Conservation (phyloP, 1,139 yeast genomes). For the Meyerozyma guilliermondii region DNA sequence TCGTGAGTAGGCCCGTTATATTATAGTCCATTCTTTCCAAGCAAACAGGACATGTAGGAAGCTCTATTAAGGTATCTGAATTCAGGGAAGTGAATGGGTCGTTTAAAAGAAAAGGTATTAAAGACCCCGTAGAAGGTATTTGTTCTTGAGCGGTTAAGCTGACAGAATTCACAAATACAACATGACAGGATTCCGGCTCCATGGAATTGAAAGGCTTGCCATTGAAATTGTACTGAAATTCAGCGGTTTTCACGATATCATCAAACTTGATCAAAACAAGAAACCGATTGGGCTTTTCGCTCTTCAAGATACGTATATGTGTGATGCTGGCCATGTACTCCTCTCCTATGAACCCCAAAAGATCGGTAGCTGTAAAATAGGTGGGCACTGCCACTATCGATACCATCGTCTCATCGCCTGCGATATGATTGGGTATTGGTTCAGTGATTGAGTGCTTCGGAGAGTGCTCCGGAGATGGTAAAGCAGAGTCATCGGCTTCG, state of each 20-base stretch:
- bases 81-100: slow-evolving; percentile 60
- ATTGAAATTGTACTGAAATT: slow-evolving; percentile 62
- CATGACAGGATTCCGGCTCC: slow-evolving; percentile 88
- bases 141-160: slow-evolving; percentile 23
- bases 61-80: slow-evolving; percentile 41
- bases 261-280: slow-evolving; percentile 76
- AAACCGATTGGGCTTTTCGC: slow-evolving; percentile 65
- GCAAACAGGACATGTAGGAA: slow-evolving; percentile 94
- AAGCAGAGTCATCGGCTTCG: slow-evolving; percentile 17
- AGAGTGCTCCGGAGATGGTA: background rate
- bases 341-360: slow-evolving; percentile 75
- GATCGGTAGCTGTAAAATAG: slow-evolving; percentile 80
- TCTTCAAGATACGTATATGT: slow-evolving; percentile 68
- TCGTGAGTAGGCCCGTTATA: slow-evolving; percentile 77
- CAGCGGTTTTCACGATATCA: slow-evolving; percentile 48
- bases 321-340: slow-evolving; percentile 51
- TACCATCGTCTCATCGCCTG: slow-evolving; percentile 60
- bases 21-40: slow-evolving; percentile 83
- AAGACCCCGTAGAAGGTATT: slow-evolving; percentile 16
- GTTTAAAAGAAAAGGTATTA: slow-evolving; percentile 61
- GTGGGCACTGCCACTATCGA: slow-evolving; percentile 84
- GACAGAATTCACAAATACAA: slow-evolving; percentile 62
- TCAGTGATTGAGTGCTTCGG: background rate
- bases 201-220: slow-evolving; percentile 77
- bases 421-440: background rate